Conservation (phyloP, 1,284 basidiomycete species). For the Cutaneotrichosporon arboriforme region DNA sequence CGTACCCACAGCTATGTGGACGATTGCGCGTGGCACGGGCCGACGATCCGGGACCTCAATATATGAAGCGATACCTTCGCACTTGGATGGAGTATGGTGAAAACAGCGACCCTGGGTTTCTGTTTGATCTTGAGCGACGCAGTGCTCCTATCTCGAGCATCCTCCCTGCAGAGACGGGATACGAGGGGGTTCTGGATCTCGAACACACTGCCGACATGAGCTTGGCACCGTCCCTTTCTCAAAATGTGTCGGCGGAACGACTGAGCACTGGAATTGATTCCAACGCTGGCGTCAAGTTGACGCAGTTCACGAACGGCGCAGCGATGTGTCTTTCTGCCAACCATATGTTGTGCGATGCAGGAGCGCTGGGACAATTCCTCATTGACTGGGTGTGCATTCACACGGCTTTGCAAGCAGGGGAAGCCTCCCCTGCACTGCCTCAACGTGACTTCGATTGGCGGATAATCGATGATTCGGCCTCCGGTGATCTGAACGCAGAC, state of each 20-base stretch:
- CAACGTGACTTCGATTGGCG: background rate
- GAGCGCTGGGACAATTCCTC: conserved; percentile 6
- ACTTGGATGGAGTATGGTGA: conserved; percentile 20
- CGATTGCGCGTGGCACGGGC: conserved; percentile 10
- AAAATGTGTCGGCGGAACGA: background rate
- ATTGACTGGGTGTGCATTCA: conserved; percentile 6
- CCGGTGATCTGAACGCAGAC: conserved; percentile 5
- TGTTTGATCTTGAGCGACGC: conserved; percentile 31
- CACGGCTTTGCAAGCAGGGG: background rate
- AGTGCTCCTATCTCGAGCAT: background rate
- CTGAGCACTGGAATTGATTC: background rate
- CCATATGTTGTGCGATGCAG: conserved; percentile 10
- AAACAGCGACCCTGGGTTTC: conserved; percentile 47
- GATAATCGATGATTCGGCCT: background rate
- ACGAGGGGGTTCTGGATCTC: background rate
- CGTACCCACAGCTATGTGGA: conserved; percentile 50
- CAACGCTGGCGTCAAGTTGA: conserved; percentile 7
- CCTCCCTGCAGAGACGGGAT: background rate
- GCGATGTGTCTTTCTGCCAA: background rate
- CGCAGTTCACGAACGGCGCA: conserved; percentile 6
- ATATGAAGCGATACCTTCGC: conserved; percentile 10
- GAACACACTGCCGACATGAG: background rate
- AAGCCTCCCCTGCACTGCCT: background rate
- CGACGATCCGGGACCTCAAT: background rate
- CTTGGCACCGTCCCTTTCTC: conserved; percentile 4